phyloP scores from a whole-genome alignment of 192 early-diverging fungal species.

The Paraglomus brasilianum region DNA sequence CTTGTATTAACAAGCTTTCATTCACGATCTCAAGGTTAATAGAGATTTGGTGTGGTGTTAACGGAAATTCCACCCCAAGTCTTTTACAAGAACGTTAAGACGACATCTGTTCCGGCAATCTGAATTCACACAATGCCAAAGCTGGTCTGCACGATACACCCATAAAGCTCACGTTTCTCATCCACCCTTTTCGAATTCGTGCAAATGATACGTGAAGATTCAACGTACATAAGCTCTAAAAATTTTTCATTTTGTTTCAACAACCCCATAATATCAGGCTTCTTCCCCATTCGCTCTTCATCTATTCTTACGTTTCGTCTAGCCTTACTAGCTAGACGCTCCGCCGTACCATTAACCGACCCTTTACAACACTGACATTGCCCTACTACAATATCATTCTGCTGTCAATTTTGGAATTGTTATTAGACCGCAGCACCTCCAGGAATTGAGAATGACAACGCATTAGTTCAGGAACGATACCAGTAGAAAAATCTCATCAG shows the following conservation, averaged over 20 bases:
- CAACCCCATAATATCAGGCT: slow-evolving; percentile 1
- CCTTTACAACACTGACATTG: too few species aligned
- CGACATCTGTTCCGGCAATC: not conserved
- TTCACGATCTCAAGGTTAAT: too few species aligned
- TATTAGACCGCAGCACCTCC: too few species aligned
- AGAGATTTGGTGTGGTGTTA: too few species aligned
- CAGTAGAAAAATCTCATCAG: too few species aligned
- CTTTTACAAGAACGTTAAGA: not conserved
- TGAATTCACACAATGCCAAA: not conserved
- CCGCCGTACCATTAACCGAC: not conserved
- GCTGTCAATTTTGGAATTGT: too few species aligned
- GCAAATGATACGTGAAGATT: slow-evolving; percentile 1
- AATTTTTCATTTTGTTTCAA: not conserved
- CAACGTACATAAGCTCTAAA: not conserved
- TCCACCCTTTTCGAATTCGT: not conserved
- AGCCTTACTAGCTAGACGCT: slow-evolving; percentile 5
- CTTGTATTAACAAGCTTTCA: too few species aligned
- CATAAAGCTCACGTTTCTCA: not conserved
- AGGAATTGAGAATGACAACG: too few species aligned
- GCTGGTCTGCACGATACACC: not conserved
- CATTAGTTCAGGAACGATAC: too few species aligned
- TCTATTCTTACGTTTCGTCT: not conserved
- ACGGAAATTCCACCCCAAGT: not conserved
- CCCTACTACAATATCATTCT: too few species aligned
- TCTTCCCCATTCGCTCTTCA: not conserved